A percentile compares a stretch with the other conserved stretches of the same genome.
phyloP scores from a whole-genome alignment of 2,329 filamentous ascomycete species.

The Beauveria rudraprayagi region DNA sequence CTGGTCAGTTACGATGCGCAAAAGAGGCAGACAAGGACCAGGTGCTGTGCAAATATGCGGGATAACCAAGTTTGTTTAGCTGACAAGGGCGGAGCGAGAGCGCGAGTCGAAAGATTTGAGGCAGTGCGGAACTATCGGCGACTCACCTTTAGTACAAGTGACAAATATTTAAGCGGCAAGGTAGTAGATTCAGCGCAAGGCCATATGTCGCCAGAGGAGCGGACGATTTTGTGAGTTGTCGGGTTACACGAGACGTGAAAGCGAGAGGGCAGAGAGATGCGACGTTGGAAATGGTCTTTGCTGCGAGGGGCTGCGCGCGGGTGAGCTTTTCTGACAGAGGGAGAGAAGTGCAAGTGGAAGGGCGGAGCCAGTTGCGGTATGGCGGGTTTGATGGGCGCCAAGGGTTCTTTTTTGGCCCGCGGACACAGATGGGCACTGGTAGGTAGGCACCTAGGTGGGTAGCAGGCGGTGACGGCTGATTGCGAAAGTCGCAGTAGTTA shows the following conservation, averaged over 20 bases:
- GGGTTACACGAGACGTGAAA: background rate
- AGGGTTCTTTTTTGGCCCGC: conserved; percentile 7
- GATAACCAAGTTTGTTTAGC: background rate
- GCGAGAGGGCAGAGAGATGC: conserved; percentile 1
- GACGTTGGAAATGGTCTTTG: background rate
- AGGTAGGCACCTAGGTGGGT: background rate
- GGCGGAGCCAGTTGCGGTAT: background rate
- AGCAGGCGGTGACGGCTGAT: conserved; percentile 18
- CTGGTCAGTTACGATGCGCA: background rate
- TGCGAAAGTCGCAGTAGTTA: background rate
- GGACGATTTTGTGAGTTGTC: background rate
- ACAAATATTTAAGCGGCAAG: background rate
- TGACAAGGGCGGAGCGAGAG: background rate
- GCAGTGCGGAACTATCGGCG: background rate
- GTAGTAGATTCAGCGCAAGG: background rate
- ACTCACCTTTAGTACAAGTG: conserved; percentile 1
- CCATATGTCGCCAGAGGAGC: conserved; percentile 4
- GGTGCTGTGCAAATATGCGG: background rate
- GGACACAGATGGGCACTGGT: background rate
- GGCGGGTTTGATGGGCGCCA: conserved; percentile 8
- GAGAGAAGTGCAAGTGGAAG: background rate
- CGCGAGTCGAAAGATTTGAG: background rate
- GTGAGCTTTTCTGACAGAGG: conserved; percentile 2
- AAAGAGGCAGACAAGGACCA: background rate
- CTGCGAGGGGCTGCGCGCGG: conserved; percentile 4